phyloP scores from a whole-genome alignment of 805 yeast genomes.

The Tetrapisispora phaffii region DNA sequence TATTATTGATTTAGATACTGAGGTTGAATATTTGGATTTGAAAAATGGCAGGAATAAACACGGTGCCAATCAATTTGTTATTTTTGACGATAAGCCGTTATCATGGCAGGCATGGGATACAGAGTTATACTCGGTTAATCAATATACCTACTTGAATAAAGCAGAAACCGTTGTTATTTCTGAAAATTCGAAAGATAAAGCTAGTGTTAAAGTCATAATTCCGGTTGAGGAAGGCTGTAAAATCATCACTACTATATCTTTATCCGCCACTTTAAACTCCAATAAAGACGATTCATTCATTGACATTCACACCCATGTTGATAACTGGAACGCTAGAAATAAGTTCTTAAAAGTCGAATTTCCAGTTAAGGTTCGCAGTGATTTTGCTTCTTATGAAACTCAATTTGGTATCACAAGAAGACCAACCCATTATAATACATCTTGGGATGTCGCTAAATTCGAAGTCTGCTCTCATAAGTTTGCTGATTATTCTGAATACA shows the following conservation, averaged over 20 bases:
- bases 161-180: conserved; percentile 29
- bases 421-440: conserved; percentile 89
- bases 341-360: conserved; percentile 90
- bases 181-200: conserved; percentile 41
- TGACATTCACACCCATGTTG: conserved; percentile 50
- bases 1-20: conserved; percentile 47
- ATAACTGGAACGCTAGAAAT: conserved; percentile 75
- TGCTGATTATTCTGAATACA: conserved; percentile 80
- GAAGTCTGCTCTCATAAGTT: conserved; percentile 93
- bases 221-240: conserved; percentile 47
- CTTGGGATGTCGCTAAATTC: conserved; percentile 95
- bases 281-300: conserved; percentile 34
- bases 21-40: conserved; percentile 58
- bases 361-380: conserved; percentile 73
- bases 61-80: conserved; percentile 73
- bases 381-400: conserved; percentile 80
- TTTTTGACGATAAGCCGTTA: conserved; percentile 85
- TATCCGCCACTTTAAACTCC: conserved; percentile 38
- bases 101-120: conserved; percentile 98
- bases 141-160: conserved; percentile 41
- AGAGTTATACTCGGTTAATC: conserved; percentile 76
- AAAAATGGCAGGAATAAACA: conserved; percentile 42
- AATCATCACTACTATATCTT: conserved; percentile 58
- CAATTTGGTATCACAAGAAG: conserved; percentile 87
- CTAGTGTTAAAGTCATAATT: conserved; percentile 54